Percentiles rank a stretch among this genome's conserved stretches.
Evolutionary conservation across 2,329 filamentous ascomycete genomes (phyloP).

Genomic region (Xylaria arbuscula): DNA sequence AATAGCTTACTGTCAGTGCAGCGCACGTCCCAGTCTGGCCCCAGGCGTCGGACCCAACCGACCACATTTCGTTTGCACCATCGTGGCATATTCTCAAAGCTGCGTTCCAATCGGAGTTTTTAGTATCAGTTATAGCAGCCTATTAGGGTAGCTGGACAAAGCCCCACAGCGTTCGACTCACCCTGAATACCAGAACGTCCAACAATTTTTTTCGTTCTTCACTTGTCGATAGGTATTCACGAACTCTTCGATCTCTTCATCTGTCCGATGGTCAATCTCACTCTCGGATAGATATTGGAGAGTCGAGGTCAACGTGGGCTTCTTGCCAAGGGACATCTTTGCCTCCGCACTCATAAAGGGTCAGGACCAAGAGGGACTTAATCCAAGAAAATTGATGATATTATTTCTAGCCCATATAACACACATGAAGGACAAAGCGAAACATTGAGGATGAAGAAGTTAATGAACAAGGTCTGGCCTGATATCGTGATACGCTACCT

Average conservation of each 20-base stretch:
- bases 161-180: not conserved
- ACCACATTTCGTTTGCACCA: not conserved
- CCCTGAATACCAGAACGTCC: not conserved
- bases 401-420: not conserved
- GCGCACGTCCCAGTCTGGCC: not conserved
- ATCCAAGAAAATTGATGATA: not conserved
- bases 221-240: not conserved
- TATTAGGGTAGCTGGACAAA: not conserved
- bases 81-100: not conserved
- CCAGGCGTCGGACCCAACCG: not conserved
- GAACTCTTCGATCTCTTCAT: not conserved
- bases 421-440: not conserved
- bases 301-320: not conserved
- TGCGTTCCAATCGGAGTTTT: not conserved
- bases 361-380: not conserved
- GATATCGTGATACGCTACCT: no score
- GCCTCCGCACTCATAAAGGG: not conserved
- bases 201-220: not conserved
- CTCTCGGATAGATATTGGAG: not conserved
- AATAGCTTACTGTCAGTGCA: not conserved
- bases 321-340: not conserved
- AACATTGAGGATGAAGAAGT: not conserved
- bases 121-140: not conserved
- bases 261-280: not conserved
- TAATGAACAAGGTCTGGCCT: not conserved